Conservation (phyloP, 192 early-diverging fungal genomes). For the Dissophora ornata region DNA sequence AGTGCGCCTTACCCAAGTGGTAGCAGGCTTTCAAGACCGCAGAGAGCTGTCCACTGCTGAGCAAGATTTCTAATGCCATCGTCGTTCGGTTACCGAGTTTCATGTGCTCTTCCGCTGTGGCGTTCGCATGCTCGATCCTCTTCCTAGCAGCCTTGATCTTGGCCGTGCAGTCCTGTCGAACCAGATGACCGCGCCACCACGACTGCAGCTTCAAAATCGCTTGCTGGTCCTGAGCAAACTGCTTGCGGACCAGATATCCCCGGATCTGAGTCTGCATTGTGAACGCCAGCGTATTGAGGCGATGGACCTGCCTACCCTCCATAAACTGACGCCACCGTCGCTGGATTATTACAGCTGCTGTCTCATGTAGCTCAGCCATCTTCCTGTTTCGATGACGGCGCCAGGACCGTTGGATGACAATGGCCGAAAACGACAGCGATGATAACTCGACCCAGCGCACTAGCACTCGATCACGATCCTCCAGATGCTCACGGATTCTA, state of each 20-base stretch:
- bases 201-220: constrained; percentile 51
- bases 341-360: constrained; percentile 33
- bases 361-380: constrained; percentile 6
- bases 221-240: not conserved
- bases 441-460: constrained; percentile 32
- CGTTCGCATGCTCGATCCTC: constrained; percentile 54
- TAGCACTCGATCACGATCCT: constrained; percentile 33
- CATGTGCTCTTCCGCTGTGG: constrained; percentile 57
- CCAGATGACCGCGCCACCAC: constrained; percentile 53
- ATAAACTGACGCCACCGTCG: constrained; percentile 34
- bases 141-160: constrained; percentile 49
- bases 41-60: constrained; percentile 55
- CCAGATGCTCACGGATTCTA: constrained; percentile 15
- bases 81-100: constrained; percentile 56
- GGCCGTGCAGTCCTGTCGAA: constrained; percentile 43
- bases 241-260: constrained; percentile 40
- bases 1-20: constrained; percentile 55
- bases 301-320: constrained; percentile 1
- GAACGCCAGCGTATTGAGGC: constrained; percentile 8
- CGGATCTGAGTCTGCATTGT: constrained; percentile 41
- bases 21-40: constrained; percentile 58
- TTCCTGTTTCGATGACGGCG: constrained; percentile 17
- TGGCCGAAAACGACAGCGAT: constrained; percentile 23
- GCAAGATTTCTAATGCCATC: constrained; percentile 54
- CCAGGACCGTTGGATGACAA: constrained; percentile 41